Conservation (phyloP, 192 early-diverging fungal genomes). For the Backusella liffmaniae region DNA sequence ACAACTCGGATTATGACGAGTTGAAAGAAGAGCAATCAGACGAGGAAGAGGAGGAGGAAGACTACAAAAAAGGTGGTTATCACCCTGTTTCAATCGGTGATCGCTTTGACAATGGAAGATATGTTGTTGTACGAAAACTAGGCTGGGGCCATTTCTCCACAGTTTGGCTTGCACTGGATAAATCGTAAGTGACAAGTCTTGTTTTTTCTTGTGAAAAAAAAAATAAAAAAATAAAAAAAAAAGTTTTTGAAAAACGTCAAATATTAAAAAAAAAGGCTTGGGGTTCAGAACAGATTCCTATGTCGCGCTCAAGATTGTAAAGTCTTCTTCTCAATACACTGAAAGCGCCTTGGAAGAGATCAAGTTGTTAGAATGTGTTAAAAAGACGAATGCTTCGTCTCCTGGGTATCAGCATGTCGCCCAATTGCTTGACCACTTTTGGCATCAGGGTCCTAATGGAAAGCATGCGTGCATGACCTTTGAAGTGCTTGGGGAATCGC, state of each 20-base stretch:
- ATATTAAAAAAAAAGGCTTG: not conserved
- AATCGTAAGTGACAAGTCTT: slow-evolving; percentile 39
- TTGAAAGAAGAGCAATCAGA: slow-evolving; percentile 23
- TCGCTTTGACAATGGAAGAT: slow-evolving; percentile 73
- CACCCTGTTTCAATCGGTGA: slow-evolving; percentile 86
- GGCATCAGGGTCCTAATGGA: slow-evolving; percentile 83
- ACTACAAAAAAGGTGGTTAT: slow-evolving; percentile 92
- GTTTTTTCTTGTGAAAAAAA: not conserved
- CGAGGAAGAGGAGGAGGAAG: slow-evolving; percentile 85
- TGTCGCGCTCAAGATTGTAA: slow-evolving; percentile 95
- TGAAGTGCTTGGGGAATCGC: slow-evolving; percentile 92
- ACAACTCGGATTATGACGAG: not conserved
- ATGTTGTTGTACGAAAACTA: slow-evolving; percentile 85
- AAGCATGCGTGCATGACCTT: slow-evolving; percentile 93
- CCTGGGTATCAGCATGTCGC: slow-evolving; percentile 70
- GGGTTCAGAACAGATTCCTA: slow-evolving; percentile 50
- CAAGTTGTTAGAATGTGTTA: slow-evolving; percentile 83
- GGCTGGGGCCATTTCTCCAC: slow-evolving; percentile 99
- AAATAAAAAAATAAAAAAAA: not conserved
- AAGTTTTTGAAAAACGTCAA: not conserved
- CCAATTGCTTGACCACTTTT: slow-evolving; percentile 88
- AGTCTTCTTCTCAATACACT: slow-evolving; percentile 90
- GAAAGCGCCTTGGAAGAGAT: slow-evolving; percentile 96
- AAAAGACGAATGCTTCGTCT: slow-evolving; percentile 56
- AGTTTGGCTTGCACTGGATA: slow-evolving; percentile 91